A percentile compares a stretch with the other conserved stretches of the same genome.
These are phyloP conservation scores for Exophiala oligosperma DNA, from an alignment of 2,329 filamentous ascomycete genomes.

Conservation along the genomic window DNA sequence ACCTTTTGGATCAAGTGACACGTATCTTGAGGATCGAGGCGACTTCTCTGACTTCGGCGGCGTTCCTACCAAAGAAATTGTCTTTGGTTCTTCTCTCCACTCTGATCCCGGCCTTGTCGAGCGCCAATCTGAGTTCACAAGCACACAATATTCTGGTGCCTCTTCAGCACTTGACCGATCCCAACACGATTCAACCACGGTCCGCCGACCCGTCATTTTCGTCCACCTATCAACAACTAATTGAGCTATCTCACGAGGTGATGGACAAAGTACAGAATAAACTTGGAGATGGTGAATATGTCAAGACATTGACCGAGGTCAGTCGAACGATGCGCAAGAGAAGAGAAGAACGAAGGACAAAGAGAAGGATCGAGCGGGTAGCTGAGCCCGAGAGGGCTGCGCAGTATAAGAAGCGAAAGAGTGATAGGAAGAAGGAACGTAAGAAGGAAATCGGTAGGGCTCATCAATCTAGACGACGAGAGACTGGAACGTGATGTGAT, in stretches of 20 bases:
- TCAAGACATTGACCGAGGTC: conserved; percentile 70
- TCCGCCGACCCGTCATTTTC: conserved; percentile 71
- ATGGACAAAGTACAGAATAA: conserved; percentile 83
- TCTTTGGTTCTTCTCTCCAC: conserved; percentile 73
- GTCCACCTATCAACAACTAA: conserved; percentile 67
- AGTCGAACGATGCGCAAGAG: conserved; percentile 70
- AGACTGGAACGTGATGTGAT: conserved; percentile 36
- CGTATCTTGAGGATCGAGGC: conserved; percentile 76
- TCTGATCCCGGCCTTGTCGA: conserved; percentile 63
- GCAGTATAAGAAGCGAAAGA: conserved; percentile 76
- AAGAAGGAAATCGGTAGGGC: conserved; percentile 73
- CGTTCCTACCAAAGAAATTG: conserved; percentile 72
- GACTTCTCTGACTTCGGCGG: conserved; percentile 59
- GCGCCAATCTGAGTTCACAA: conserved; percentile 58
- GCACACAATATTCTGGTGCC: conserved; percentile 66
- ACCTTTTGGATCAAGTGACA: conserved; percentile 76
- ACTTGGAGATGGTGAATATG: conserved; percentile 77
- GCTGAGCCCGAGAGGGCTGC: conserved; percentile 76
- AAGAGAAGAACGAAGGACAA: conserved; percentile 72
- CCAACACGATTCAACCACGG: conserved; percentile 44
- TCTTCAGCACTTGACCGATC: conserved; percentile 81
- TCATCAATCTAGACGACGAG: conserved; percentile 61
- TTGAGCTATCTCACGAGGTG: conserved; percentile 70
- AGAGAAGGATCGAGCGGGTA: conserved; percentile 87
- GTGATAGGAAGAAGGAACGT: conserved; percentile 79